Conservation (phyloP, 2,329 filamentous ascomycete species). For the Neofusicoccum umdonicola region DNA sequence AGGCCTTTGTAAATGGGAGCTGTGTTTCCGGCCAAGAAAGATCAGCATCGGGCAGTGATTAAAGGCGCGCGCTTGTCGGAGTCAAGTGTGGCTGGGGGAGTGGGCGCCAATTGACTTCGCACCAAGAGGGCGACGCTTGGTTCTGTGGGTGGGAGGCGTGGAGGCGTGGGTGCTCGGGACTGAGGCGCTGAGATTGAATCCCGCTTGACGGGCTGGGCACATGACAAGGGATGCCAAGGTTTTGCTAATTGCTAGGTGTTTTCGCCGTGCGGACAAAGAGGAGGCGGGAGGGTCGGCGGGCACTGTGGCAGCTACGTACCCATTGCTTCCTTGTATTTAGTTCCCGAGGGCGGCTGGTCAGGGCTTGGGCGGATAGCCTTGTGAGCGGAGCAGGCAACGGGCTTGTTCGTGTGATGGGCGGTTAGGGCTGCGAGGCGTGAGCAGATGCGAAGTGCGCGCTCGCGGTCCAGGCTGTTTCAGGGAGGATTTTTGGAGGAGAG, state of each 20-base stretch:
- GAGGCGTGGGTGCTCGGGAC: not conserved
- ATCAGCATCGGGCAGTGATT: slow-evolving; percentile 10
- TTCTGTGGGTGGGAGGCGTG: not conserved
- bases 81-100: slow-evolving; percentile 4
- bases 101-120: not conserved
- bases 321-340: slow-evolving; percentile 13
- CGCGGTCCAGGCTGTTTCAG: slow-evolving; percentile 5
- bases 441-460: not conserved
- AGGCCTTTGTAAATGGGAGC: slow-evolving; percentile 14
- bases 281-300: not conserved
- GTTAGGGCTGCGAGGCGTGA: not conserved
- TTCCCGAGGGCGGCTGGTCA: not conserved
- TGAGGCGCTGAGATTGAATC: slow-evolving; percentile 3
- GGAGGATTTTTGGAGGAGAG: not conserved
- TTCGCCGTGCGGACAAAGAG: slow-evolving; percentile 4
- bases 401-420: not conserved
- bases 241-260: slow-evolving; percentile 9
- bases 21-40: not conserved
- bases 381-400: not conserved
- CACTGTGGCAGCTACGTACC: not conserved
- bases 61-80: not conserved
- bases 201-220: not conserved
- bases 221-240: slow-evolving; percentile 9
- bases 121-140: not conserved
- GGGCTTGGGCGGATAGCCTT: not conserved